phyloP scores from a whole-genome alignment of 2,329 filamentous ascomycete species.

The Colletotrichum sp. region DNA sequence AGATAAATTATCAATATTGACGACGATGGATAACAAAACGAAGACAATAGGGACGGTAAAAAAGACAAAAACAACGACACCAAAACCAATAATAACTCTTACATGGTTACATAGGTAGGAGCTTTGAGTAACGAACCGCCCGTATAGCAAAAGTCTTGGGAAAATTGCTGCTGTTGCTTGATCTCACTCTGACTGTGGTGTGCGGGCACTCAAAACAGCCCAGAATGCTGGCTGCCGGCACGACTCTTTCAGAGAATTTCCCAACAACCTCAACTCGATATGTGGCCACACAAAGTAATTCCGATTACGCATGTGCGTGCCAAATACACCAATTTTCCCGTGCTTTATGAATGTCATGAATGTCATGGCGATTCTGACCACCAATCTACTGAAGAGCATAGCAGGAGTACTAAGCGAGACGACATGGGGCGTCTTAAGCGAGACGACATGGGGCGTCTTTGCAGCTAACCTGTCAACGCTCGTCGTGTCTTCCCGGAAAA shows the following conservation, averaged over 20 bases:
- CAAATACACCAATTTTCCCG: rapidly evolving
- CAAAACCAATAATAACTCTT: no score
- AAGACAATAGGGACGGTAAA: no score
- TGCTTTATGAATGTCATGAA: rapidly evolving
- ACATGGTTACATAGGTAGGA: no score
- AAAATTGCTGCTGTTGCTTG: neutral
- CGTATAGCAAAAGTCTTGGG: neutral
- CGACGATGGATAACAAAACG: rapidly evolving
- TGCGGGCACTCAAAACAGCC: neutral
- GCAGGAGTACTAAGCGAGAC: no score
- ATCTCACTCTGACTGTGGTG: neutral
- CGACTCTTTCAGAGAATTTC: no score
- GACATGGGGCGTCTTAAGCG: rapidly evolving
- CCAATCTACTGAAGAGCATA: neutral
- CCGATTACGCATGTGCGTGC: neutral
- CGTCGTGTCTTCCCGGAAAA: rapidly evolving
- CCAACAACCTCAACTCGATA: neutral
- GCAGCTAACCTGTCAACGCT: rapidly evolving
- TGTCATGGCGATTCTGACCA: neutral
- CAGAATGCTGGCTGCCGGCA: neutral
- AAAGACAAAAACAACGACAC: no score
- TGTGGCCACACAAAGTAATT: rapidly evolving
- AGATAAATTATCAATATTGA: no score
- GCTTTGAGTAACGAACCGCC: no score
- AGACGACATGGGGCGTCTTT: neutral